These are phyloP conservation scores for Lolium rigidum DNA, from an alignment of 176 grass and related monocot genomes.

Conservation along the genomic window DNA sequence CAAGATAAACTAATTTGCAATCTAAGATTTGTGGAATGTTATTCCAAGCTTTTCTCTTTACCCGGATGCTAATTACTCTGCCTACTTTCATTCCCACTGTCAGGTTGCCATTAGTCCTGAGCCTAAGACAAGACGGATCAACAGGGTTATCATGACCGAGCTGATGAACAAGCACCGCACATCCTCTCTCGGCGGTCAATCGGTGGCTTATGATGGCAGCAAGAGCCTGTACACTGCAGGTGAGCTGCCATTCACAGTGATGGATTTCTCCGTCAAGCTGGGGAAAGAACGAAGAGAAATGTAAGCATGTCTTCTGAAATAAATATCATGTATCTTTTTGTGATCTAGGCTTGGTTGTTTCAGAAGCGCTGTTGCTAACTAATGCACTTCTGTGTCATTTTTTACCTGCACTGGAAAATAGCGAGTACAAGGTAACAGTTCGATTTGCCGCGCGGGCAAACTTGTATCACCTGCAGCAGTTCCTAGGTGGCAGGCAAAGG, in stretches of 20 bases:
- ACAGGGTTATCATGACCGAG: conserved; percentile 66
- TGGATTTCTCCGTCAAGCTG: conserved; percentile 71
- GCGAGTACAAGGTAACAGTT: conserved; percentile 69
- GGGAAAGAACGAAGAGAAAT: conserved; percentile 37
- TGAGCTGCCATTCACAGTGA: conserved; percentile 64
- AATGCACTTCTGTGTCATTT: conserved; percentile 20
- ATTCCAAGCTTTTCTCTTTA: background rate
- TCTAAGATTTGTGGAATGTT: background rate
- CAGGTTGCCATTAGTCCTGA: conserved; percentile 71
- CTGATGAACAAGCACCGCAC: conserved; percentile 46
- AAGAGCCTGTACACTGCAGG: conserved; percentile 81
- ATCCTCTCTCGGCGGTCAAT: conserved; percentile 40
- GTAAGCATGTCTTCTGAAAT: conserved; percentile 26
- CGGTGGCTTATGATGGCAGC: conserved; percentile 73
- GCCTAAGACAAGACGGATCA: conserved; percentile 50
- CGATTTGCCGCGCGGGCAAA: conserved; percentile 45
- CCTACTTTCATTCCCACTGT: conserved; percentile 16
- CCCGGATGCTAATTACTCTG: background rate
- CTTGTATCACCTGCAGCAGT: conserved; percentile 60
- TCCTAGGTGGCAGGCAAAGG: conserved; percentile 47
- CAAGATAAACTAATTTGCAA: background rate
- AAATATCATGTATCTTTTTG: background rate
- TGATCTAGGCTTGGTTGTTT: background rate
- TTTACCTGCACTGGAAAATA: conserved; percentile 49
- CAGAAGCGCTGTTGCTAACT: conserved; percentile 27